phyloP scores from a whole-genome alignment of 805 yeast genomes.

The Hanseniaspora lindneri region DNA sequence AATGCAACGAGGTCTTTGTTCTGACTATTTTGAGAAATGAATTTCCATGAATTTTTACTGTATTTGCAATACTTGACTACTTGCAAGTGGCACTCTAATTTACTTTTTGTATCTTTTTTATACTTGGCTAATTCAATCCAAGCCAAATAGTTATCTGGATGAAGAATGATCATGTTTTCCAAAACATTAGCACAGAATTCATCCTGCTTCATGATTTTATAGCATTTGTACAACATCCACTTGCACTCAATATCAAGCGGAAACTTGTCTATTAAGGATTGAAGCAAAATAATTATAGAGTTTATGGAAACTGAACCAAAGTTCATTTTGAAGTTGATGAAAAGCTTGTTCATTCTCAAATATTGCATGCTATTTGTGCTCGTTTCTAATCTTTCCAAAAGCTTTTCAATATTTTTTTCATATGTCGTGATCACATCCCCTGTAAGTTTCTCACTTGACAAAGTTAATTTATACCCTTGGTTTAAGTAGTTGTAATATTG shows the following conservation, averaged over 20 bases:
- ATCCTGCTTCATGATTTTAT: not conserved
- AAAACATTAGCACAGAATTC: constrained; percentile 29
- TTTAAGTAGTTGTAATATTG: constrained; percentile 26
- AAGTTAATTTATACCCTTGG: constrained; percentile 17
- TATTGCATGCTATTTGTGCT: constrained; percentile 31
- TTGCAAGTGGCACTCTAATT: constrained; percentile 46
- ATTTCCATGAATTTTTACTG: constrained; percentile 64
- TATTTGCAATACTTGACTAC: constrained; percentile 65
- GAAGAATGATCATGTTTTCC: constrained; percentile 56
- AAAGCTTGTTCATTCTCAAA: constrained; percentile 24
- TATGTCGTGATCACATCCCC: constrained; percentile 10
- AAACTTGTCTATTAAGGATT: constrained; percentile 25
- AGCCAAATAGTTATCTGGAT: constrained; percentile 39
- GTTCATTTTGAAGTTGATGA: constrained; percentile 22
- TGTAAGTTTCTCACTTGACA: constrained; percentile 5
- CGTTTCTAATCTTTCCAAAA: constrained; percentile 42
- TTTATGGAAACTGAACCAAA: constrained; percentile 17
- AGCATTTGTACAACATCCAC: constrained; percentile 8
- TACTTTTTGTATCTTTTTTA: constrained; percentile 20
- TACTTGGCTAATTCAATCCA: constrained; percentile 25
- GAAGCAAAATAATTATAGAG: constrained; percentile 19
- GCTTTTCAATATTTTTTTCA: constrained; percentile 40
- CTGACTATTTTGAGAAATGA: constrained; percentile 36
- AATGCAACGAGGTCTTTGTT: constrained; percentile 21
- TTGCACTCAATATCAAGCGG: constrained; percentile 36